phyloP scores from a whole-genome alignment of 176 grass and related monocot species.

The Alloteropsis semialata region DNA sequence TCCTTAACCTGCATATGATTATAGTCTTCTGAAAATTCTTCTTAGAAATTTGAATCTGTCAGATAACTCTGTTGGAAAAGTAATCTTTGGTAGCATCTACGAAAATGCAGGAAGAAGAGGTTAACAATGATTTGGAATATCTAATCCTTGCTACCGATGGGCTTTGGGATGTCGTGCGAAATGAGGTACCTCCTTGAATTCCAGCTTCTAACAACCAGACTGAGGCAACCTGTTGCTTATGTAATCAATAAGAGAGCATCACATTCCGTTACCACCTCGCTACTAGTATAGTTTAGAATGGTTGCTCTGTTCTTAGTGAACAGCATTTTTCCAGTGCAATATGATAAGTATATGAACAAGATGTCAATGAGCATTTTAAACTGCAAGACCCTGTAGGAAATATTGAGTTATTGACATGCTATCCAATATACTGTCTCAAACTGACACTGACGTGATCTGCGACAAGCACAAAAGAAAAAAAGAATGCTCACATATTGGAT shows the following conservation, averaged over 20 bases:
- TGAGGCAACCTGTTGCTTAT: neutral
- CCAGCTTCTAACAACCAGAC: neutral
- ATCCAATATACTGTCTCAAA: neutral
- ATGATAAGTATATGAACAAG: neutral
- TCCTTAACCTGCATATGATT: neutral
- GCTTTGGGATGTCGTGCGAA: conserved; percentile 75
- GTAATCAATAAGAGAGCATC: neutral
- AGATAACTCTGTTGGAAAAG: neutral
- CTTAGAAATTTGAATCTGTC: neutral
- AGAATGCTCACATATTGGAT: neutral
- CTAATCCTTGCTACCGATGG: conserved; percentile 87
- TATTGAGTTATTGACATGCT: neutral
- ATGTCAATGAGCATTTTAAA: neutral
- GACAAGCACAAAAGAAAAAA: neutral
- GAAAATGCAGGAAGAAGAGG: conserved; percentile 53
- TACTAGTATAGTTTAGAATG: neutral
- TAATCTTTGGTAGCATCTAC: neutral
- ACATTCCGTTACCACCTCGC: neutral
- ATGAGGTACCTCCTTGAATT: conserved; percentile 57
- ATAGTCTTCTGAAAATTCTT: neutral
- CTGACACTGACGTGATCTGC: neutral
- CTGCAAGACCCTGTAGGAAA: neutral
- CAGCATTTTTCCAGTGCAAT: neutral
- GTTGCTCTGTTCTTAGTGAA: neutral
- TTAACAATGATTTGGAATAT: conserved; percentile 56